These are phyloP conservation scores for Cytospora leucostoma DNA, from an alignment of 2,329 filamentous ascomycete genomes.

Conservation along the genomic window DNA sequence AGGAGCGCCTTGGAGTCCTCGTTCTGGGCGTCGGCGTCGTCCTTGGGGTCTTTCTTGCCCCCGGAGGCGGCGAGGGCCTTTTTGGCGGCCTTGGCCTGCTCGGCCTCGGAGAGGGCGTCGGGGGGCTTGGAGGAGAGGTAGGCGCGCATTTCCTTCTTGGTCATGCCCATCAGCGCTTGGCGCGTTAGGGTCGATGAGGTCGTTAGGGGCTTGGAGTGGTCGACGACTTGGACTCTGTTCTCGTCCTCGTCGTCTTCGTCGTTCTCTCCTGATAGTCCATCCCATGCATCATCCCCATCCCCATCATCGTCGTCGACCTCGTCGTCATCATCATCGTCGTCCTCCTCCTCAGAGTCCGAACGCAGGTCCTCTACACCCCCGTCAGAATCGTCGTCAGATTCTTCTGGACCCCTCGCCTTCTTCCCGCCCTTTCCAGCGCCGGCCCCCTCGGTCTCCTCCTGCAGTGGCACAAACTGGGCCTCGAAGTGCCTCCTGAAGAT, in stretches of 20 bases:
- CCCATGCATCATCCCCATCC: conserved; percentile 31
- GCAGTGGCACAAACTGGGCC: conserved; percentile 77
- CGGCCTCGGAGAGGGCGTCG: conserved; percentile 32
- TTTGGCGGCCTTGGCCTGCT: conserved; percentile 31
- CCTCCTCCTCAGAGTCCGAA: conserved; percentile 24
- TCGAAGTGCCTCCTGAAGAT: conserved; percentile 86
- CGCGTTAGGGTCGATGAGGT: conserved; percentile 36
- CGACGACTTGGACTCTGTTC: conserved; percentile 58
- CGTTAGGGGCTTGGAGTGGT: conserved; percentile 51
- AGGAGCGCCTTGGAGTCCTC: conserved; percentile 70
- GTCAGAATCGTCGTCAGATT: conserved; percentile 34
- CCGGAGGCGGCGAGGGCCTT: conserved; percentile 18
- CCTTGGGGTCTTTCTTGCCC: too few species aligned
- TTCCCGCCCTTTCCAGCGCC: conserved; percentile 1
- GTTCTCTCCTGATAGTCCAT: conserved; percentile 29
- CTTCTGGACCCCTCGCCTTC: conserved; percentile 39
- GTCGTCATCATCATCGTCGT: conserved; percentile 49
- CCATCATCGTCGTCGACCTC: conserved; percentile 35
- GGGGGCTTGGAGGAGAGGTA: conserved; percentile 70
- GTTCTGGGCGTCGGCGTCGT: conserved; percentile 41
- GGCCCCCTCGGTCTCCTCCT: conserved; percentile 39
- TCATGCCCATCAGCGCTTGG: conserved; percentile 46
- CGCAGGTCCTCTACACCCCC: conserved; percentile 33
- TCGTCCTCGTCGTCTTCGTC: neutral
- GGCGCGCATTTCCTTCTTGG: conserved; percentile 71